Percentiles rank a stretch among this genome's conserved stretches.
These are phyloP conservation scores for Ogataea ganodermae DNA, from an alignment of 805 yeast species.

Conservation along the genomic window DNA sequence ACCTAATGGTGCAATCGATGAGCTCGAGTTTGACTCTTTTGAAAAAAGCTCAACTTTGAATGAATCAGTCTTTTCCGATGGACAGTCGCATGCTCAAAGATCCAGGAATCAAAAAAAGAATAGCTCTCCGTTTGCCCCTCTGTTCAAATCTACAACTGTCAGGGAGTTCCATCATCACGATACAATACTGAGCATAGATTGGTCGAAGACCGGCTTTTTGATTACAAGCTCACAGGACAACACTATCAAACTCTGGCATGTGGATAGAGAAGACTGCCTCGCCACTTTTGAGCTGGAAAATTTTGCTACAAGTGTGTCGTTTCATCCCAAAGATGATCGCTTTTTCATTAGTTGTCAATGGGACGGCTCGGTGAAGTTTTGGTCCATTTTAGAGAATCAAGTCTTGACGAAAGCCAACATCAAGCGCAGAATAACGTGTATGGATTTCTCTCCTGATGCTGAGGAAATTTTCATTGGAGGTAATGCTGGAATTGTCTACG, in stretches of 20 bases:
- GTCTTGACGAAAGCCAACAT: constrained; percentile 63
- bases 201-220: constrained; percentile 86
- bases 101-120: constrained; percentile 20
- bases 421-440: constrained; percentile 70
- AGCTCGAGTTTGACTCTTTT: constrained; percentile 14
- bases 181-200: constrained; percentile 73
- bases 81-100: constrained; percentile 2
- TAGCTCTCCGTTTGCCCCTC: constrained; percentile 62
- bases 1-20: constrained; percentile 3
- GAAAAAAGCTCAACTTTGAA: constrained; percentile 19
- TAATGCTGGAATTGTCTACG: constrained; percentile 66
- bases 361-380: constrained; percentile 72
- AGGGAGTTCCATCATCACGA: constrained; percentile 61
- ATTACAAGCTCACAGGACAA: constrained; percentile 82
- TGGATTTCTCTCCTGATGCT: constrained; percentile 67
- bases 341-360: constrained; percentile 82
- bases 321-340: constrained; percentile 85
- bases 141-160: constrained; percentile 69
- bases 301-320: constrained; percentile 76
- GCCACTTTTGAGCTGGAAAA: constrained; percentile 73
- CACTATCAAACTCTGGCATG: constrained; percentile 84
- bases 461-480: constrained; percentile 72
- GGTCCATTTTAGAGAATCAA: constrained; percentile 78
- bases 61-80: constrained; percentile 15
- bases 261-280: constrained; percentile 62